A percentile compares a stretch with the other conserved stretches of the same genome.
Conservation (phyloP, 106 monocot species). For the Allium fistulosum region DNA sequence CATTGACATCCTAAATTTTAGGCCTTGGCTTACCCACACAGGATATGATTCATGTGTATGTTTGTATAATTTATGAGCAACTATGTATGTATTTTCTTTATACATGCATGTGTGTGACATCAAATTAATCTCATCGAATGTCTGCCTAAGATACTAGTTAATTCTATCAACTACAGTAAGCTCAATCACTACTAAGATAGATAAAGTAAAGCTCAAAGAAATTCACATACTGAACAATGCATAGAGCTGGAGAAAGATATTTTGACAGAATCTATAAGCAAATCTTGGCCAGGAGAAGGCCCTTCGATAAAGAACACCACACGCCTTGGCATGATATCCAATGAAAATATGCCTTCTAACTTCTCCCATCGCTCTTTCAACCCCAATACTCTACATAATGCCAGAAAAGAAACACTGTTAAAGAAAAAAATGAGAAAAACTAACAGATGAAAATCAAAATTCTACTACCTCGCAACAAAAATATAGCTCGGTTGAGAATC, state of each 20-base stretch:
- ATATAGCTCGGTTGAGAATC: slow-evolving; percentile 18
- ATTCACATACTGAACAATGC: slow-evolving; percentile 2
- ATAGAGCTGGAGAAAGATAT: slow-evolving; percentile 5
- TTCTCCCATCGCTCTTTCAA: slow-evolving; percentile 30
- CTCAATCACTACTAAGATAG: too few species aligned
- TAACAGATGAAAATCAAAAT: not conserved
- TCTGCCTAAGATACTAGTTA: too few species aligned
- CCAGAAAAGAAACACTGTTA: not conserved
- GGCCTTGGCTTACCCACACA: too few species aligned
- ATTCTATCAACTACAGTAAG: too few species aligned
- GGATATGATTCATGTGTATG: too few species aligned
- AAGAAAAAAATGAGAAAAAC: slow-evolving; percentile 1
- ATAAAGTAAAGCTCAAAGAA: too few species aligned
- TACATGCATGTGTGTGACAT: too few species aligned
- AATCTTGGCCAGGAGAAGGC: slow-evolving; percentile 33
- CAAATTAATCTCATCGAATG: too few species aligned
- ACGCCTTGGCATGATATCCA: slow-evolving; percentile 16
- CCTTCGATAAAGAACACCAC: slow-evolving; percentile 40
- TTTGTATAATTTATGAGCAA: too few species aligned
- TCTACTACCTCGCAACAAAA: slow-evolving; percentile 26
- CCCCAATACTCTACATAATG: slow-evolving; percentile 12
- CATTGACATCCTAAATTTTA: too few species aligned
- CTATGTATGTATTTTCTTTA: too few species aligned
- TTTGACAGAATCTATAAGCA: slow-evolving; percentile 35
- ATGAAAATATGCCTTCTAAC: slow-evolving; percentile 33